Evolutionary conservation across 1,284 basidiomycete species (phyloP).

Genomic region (Ganoderma leucocontextum): DNA sequence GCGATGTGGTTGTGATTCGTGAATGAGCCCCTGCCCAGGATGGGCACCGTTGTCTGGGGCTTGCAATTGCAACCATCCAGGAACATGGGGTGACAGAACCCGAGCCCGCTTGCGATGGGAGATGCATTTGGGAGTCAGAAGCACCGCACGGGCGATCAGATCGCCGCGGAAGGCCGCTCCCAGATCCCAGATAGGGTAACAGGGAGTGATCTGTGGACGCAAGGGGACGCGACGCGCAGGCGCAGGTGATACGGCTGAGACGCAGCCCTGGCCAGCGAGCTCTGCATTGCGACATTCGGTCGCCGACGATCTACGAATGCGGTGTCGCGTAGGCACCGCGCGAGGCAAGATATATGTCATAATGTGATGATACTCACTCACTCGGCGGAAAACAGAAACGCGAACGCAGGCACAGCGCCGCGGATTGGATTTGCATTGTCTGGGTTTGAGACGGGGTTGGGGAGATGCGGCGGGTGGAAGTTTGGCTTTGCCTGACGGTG

Average conservation of each 20-base stretch:
- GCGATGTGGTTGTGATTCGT: not conserved
- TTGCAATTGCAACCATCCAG: not conserved
- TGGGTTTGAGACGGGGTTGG: not conserved
- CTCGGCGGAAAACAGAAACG: not conserved
- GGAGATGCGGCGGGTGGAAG: not conserved
- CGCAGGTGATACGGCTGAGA: not conserved
- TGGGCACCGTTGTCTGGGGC: not conserved
- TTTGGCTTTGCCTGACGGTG: not conserved
- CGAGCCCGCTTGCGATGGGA: not conserved
- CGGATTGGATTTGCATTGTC: not conserved
- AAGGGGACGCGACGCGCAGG: not conserved
- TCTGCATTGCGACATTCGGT: not conserved
- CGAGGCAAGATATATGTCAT: not conserved
- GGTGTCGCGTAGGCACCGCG: not conserved
- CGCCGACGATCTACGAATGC: not conserved
- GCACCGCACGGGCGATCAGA: conserved; percentile 2
- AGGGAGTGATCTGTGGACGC: conserved; percentile 2
- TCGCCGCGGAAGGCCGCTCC: not conserved
- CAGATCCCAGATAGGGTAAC: conserved; percentile 1
- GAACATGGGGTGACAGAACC: not conserved
- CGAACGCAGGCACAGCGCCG: not conserved
- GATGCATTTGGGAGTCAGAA: not conserved
- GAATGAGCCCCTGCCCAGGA: not conserved
- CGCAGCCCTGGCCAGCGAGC: not conserved
- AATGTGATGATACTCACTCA: not conserved